Percentiles rank a stretch among this genome's conserved stretches.
phyloP scores from a whole-genome alignment of 2,329 filamentous ascomycete species.

The Aspergillus fumigatiaffinis region DNA sequence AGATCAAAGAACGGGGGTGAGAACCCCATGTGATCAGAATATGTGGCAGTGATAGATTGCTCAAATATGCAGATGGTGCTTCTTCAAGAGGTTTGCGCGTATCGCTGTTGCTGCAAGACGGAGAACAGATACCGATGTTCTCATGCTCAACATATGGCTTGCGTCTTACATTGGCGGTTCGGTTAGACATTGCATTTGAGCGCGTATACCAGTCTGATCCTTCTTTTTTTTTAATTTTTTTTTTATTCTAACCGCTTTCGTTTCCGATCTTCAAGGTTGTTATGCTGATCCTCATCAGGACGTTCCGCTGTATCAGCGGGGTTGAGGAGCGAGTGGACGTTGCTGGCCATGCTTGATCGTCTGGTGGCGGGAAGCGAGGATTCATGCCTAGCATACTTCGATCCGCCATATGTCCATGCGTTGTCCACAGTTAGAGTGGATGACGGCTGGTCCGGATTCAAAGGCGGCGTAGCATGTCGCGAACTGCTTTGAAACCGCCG shows the following conservation, averaged over 20 bases:
- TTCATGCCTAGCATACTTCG: constrained; percentile 36
- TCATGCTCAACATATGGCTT: neutral
- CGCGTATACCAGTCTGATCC: neutral
- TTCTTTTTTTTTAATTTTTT: constrained; percentile 13
- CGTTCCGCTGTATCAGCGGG: constrained; percentile 65
- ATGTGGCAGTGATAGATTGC: constrained; percentile 1
- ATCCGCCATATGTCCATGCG: constrained; percentile 53
- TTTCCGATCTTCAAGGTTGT: constrained; percentile 56
- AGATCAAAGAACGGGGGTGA: constrained; percentile 5
- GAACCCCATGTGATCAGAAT: constrained; percentile 1
- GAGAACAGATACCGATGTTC: neutral
- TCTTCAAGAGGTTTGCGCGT: neutral
- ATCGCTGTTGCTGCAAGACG: neutral
- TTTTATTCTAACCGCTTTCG: constrained; percentile 53
- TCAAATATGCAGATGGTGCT: constrained; percentile 4
- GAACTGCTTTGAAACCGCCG: constrained; percentile 46
- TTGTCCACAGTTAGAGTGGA: constrained; percentile 51
- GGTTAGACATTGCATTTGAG: neutral
- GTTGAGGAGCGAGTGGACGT: constrained; percentile 63
- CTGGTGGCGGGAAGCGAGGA: constrained; percentile 57
- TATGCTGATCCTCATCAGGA: constrained; percentile 59
- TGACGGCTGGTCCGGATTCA: constrained; percentile 46
- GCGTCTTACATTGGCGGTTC: constrained; percentile 13
- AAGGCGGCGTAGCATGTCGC: constrained; percentile 53
- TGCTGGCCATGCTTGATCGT: constrained; percentile 68